phyloP scores from a whole-genome alignment of 208 protist genomes.

The Trypanosoma platydactyli region DNA sequence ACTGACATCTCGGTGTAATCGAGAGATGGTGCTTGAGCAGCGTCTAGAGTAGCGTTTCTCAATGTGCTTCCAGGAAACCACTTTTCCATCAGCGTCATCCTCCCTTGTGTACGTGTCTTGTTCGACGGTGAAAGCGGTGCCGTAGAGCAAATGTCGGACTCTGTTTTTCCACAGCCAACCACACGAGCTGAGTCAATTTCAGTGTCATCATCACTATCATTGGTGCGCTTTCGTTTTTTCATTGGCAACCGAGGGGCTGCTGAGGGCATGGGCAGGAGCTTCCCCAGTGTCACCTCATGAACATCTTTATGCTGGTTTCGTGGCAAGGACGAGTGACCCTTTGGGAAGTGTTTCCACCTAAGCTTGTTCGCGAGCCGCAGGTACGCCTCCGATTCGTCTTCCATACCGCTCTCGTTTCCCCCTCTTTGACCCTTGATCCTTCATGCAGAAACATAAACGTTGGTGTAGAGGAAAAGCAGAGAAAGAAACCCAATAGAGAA shows the following conservation, averaged over 20 bases:
- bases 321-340: constrained; percentile 8
- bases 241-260: constrained; percentile 18
- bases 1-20: constrained; percentile 48
- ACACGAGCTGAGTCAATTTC: not conserved
- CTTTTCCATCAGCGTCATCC: constrained; percentile 58
- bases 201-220: constrained; percentile 26
- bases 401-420: constrained; percentile 7
- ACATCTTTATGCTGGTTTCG: not conserved
- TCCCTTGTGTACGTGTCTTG: constrained; percentile 5
- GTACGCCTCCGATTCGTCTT: constrained; percentile 40
- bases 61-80: constrained; percentile 76
- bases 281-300: not conserved
- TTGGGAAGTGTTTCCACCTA: constrained; percentile 31
- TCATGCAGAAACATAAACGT: not conserved
- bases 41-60: constrained; percentile 59
- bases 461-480: not conserved
- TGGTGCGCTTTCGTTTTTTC: constrained; percentile 26
- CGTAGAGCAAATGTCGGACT: not conserved
- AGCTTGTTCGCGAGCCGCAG: constrained; percentile 30
- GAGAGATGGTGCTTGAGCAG: constrained; percentile 40
- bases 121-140: not conserved
- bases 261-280: not conserved
- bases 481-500: constrained; percentile 9
- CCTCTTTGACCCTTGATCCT: not conserved
- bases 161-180: not conserved